These are phyloP conservation scores for Salix arbutifolia DNA, from an alignment of 345 rosid species.

Conservation along the genomic window DNA sequence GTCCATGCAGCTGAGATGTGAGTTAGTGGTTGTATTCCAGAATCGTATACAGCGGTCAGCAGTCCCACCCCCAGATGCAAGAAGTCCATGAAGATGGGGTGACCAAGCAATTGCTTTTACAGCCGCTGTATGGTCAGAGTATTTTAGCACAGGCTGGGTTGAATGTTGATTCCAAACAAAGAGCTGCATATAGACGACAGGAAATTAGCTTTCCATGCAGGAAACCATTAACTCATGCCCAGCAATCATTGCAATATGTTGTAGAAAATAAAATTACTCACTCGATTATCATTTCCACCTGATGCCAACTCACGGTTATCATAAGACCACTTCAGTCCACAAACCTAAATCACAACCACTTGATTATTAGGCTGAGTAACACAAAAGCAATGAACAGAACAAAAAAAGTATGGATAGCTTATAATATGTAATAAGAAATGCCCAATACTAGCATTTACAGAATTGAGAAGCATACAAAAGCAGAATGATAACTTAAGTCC, in stretches of 20 bases:
- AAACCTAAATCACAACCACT: conserved; percentile 47
- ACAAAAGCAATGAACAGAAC: not conserved
- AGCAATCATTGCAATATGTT: not conserved
- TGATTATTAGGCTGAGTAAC: conserved; percentile 10
- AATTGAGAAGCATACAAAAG: not conserved
- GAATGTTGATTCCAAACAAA: conserved; percentile 98
- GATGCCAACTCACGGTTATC: conserved; percentile 98
- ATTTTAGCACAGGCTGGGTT: conserved; percentile 82
- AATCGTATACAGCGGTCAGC: conserved; percentile 95
- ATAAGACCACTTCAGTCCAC: conserved; percentile 97
- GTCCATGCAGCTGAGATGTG: conserved; percentile 82
- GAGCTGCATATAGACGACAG: conserved; percentile 52
- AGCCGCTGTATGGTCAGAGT: conserved; percentile 93
- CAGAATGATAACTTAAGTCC: conserved; percentile 1
- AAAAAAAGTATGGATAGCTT: conserved; percentile 1
- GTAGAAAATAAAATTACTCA: conserved; percentile 24
- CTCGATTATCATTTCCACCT: conserved; percentile 96
- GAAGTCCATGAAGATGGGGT: conserved; percentile 94
- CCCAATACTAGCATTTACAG: conserved; percentile 2
- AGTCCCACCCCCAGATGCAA: conserved; percentile 99
- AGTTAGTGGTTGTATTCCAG: conserved; percentile 95
- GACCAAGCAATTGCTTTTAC: conserved; percentile 99
- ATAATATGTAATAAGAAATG: not conserved
- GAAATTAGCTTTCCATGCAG: conserved; percentile 8
- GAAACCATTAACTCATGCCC: not conserved